These are phyloP conservation scores for Zizania palustris DNA, from an alignment of 202 grass and related monocot genomes.

Conservation along the genomic window DNA sequence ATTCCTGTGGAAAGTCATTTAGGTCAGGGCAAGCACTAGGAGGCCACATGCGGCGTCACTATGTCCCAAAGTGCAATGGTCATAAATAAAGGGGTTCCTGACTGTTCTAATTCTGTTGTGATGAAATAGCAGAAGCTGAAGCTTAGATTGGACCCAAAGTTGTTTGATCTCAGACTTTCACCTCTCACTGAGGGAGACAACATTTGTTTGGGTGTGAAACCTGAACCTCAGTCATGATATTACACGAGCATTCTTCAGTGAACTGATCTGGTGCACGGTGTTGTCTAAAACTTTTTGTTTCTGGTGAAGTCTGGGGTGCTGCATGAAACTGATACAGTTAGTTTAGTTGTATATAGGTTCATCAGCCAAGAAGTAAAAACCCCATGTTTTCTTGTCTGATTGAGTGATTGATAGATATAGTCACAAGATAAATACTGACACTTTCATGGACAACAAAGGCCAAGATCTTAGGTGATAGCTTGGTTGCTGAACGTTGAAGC, in stretches of 20 bases:
- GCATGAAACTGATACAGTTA: background rate
- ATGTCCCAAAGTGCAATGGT: constrained; percentile 18
- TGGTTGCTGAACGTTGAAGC: background rate
- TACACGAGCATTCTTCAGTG: constrained; percentile 23
- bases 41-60: constrained; percentile 44
- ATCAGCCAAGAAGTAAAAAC: background rate
- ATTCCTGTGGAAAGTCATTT: constrained; percentile 38
- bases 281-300: background rate
- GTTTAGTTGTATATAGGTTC: constrained; percentile 17
- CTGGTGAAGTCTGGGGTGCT: background rate
- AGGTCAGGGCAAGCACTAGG: constrained; percentile 35
- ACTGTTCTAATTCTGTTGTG: constrained; percentile 23
- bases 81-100: background rate
- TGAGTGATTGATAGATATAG: constrained; percentile 15
- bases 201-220: background rate
- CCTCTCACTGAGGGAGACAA: background rate
- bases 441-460: background rate
- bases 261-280: constrained; percentile 6
- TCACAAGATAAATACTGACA: constrained; percentile 4
- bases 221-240: constrained; percentile 1
- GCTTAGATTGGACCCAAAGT: constrained; percentile 2
- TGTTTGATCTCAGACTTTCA: constrained; percentile 19
- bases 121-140: constrained; percentile 25
- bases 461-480: background rate
- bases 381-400: background rate